Evolutionary conservation across 163 green algal genomes (phyloP).

Genomic region (Scenedesmus sp.): DNA sequence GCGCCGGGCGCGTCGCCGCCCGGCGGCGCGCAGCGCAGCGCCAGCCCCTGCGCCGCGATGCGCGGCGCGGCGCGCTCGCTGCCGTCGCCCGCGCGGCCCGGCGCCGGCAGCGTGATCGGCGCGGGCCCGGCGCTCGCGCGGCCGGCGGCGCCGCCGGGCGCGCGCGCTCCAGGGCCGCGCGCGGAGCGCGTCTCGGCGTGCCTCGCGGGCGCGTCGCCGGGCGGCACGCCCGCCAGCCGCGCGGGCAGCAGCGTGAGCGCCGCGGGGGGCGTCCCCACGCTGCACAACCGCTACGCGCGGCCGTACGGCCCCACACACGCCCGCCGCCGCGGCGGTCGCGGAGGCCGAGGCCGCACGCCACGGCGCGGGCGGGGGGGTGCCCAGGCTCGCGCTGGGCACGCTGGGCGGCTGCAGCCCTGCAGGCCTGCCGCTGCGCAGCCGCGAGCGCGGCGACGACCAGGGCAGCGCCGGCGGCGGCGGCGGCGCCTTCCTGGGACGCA

Average conservation of each 20-base stretch:
- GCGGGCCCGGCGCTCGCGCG: too few relatives aligned
- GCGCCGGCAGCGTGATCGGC: neutral
- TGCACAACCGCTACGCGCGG: slow-evolving; percentile 18
- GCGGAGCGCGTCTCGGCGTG: neutral
- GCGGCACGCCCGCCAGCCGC: neutral
- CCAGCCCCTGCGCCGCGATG: slow-evolving; percentile 1
- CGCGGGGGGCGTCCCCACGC: slow-evolving; percentile 3
- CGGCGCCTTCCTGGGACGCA: too few relatives aligned
- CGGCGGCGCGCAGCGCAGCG: too few relatives aligned
- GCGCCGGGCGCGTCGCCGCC: too few relatives aligned
- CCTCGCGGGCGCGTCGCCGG: neutral
- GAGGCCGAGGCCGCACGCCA: slow-evolving; percentile 21
- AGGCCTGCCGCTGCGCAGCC: neutral
- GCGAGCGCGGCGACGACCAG: neutral
- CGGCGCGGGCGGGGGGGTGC: neutral
- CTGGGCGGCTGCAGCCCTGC: neutral
- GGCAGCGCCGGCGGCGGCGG: neutral
- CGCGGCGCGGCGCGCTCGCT: neutral
- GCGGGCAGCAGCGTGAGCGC: neutral
- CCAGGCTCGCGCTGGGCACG: slow-evolving; percentile 15
- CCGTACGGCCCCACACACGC: slow-evolving; percentile 21
- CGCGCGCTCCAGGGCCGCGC: neutral
- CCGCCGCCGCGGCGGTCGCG: slow-evolving; percentile 16
- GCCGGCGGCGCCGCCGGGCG: neutral
- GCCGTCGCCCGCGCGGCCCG: neutral